phyloP scores from a whole-genome alignment of 139 green algal species.

The Coelastrella sp. region DNA sequence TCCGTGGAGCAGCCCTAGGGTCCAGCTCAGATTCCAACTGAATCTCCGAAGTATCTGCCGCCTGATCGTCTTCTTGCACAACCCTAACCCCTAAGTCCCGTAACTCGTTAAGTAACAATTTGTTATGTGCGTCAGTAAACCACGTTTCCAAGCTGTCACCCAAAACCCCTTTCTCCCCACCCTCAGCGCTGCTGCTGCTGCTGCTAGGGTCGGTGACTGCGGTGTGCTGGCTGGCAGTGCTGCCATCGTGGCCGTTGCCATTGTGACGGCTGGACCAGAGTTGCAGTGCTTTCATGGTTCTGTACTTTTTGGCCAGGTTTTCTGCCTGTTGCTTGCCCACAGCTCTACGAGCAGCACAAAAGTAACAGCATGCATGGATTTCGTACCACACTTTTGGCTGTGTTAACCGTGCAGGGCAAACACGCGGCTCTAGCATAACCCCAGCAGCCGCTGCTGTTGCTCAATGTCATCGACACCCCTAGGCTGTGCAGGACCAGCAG shows the following conservation, averaged over 20 bases:
- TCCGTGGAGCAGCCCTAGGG: not conserved
- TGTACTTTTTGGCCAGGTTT: constrained; percentile 7
- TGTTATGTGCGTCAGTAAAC: constrained; percentile 40
- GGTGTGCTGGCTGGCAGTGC: not conserved
- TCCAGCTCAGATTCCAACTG: not conserved
- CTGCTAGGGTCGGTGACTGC: not conserved
- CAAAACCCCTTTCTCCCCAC: not conserved
- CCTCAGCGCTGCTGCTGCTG: constrained; percentile 6
- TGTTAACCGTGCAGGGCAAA: not conserved
- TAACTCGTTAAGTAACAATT: constrained; percentile 46
- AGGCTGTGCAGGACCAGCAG: too few relatives aligned
- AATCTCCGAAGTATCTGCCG: not conserved
- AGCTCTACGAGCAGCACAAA: not conserved
- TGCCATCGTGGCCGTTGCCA: not conserved
- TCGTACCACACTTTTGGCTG: not conserved
- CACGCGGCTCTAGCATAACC: not conserved
- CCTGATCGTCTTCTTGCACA: not conserved
- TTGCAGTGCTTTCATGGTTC: constrained; percentile 21
- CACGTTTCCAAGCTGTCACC: constrained; percentile 21
- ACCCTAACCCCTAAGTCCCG: not conserved
- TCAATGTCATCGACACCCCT: too few relatives aligned
- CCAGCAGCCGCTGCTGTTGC: too few relatives aligned
- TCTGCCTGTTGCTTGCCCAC: constrained; percentile 21
- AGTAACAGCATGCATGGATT: not conserved
- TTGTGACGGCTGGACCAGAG: not conserved